Conservation (phyloP, 139 green algal species). For the Chlorella vulgaris region DNA sequence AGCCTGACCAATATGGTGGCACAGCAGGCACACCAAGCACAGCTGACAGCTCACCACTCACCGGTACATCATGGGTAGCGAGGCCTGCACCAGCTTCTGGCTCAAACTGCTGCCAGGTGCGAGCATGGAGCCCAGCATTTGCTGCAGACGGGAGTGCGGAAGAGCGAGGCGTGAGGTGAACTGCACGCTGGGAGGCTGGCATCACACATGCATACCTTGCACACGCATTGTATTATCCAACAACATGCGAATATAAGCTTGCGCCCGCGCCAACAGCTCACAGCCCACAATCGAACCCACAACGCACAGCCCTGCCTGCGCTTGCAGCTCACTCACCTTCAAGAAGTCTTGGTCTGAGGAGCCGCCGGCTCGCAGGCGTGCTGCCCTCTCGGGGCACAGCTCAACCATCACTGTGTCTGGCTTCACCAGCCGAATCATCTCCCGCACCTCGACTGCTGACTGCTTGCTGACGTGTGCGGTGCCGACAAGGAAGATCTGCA, state of each 20-base stretch:
- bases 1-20: no score
- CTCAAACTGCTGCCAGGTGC: conserved; percentile 12
- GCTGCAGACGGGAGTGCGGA: not conserved
- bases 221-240: no score
- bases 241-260: no score
- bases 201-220: no score
- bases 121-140: conserved; percentile 17
- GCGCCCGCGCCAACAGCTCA: no score
- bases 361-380: conserved; percentile 12
- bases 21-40: no score
- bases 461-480: conserved; percentile 59
- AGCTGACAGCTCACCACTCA: not conserved
- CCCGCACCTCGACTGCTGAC: conserved; percentile 52
- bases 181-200: no score
- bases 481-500: conserved; percentile 57
- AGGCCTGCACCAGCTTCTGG: conserved; percentile 27
- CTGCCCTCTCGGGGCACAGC: conserved; percentile 45
- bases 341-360: not conserved
- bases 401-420: conserved; percentile 61
- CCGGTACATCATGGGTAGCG: conserved; percentile 17
- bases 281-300: not conserved
- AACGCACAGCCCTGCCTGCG: not conserved
- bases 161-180: no score
- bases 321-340: conserved; percentile 15
- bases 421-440: conserved; percentile 54